Evolutionary conservation across 768 basidiomycete genomes (phyloP).

Genomic region (Lentinula lateritia): DNA sequence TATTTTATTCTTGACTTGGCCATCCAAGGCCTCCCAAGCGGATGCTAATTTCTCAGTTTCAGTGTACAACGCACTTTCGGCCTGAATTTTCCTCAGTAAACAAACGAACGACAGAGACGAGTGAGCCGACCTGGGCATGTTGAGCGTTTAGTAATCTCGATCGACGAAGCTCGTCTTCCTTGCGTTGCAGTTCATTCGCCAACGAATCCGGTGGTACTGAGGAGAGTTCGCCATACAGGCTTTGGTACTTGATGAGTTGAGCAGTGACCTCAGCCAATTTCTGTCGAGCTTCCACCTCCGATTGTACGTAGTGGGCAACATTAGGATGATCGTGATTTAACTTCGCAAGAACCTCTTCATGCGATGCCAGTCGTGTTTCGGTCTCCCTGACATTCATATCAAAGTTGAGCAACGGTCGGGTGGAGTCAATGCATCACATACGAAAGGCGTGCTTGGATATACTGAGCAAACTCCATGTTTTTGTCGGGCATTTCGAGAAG

Average conservation of each 20-base stretch:
- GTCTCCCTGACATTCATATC: slow-evolving; percentile 34
- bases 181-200: slow-evolving; percentile 48
- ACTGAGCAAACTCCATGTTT: slow-evolving; percentile 44
- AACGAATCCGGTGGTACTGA: slow-evolving; percentile 50
- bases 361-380: slow-evolving; percentile 40
- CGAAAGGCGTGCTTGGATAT: slow-evolving; percentile 50
- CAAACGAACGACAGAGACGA: neutral
- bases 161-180: slow-evolving; percentile 62
- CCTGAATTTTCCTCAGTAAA: slow-evolving; percentile 29
- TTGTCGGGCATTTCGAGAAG: slow-evolving; percentile 54
- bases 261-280: slow-evolving; percentile 39
- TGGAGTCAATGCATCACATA: slow-evolving; percentile 26
- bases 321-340: slow-evolving; percentile 51
- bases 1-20: slow-evolving; percentile 78
- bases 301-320: slow-evolving; percentile 38
- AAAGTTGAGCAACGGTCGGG: slow-evolving; percentile 12
- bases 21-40: slow-evolving; percentile 82
- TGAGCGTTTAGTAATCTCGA: slow-evolving; percentile 62
- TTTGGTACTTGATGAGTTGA: slow-evolving; percentile 57
- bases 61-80: slow-evolving; percentile 70
- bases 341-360: slow-evolving; percentile 47
- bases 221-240: slow-evolving; percentile 55
- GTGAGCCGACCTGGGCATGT: slow-evolving; percentile 49
- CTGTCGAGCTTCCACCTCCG: slow-evolving; percentile 45
- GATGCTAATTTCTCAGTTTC: slow-evolving; percentile 84